phyloP scores from a whole-genome alignment of 805 yeast species.

The Cyberlindnera saturnus region DNA sequence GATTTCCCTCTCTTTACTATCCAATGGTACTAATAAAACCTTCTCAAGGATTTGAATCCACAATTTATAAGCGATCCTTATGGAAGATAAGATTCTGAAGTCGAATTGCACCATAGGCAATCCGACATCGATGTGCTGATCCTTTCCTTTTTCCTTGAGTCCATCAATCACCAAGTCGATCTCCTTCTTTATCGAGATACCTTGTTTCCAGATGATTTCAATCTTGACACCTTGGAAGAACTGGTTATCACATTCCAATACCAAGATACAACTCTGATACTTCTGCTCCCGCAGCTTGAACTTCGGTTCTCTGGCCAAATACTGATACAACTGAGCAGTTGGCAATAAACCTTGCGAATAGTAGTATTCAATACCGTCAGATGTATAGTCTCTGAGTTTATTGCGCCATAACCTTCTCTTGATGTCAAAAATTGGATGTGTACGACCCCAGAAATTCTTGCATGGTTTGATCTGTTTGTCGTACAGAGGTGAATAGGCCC shows the following conservation, averaged over 20 bases:
- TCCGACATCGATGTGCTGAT: not conserved
- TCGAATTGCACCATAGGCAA: not conserved
- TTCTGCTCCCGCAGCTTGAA: not conserved
- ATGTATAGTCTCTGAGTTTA: not conserved
- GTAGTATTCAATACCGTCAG: not conserved
- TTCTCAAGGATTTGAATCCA: not conserved
- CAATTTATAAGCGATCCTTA: not conserved
- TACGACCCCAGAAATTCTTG: not conserved
- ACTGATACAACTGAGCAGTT: not conserved
- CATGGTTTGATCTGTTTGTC: not conserved
- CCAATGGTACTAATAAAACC: not conserved
- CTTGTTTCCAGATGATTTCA: not conserved
- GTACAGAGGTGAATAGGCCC: not conserved
- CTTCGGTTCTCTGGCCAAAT: not conserved
- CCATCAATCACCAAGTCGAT: not conserved
- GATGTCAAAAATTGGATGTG: not conserved
- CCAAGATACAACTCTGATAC: not conserved
- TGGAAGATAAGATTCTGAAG: not conserved
- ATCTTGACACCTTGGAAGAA: constrained; percentile 1
- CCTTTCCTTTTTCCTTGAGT: not conserved
- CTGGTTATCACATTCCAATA: not conserved
- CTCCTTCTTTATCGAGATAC: not conserved
- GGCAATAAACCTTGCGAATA: constrained; percentile 1
- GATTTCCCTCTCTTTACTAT: not conserved
- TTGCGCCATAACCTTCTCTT: not conserved